These are phyloP conservation scores for Fomitopsis palustris DNA, from an alignment of 1,284 basidiomycete genomes.

Conservation along the genomic window DNA sequence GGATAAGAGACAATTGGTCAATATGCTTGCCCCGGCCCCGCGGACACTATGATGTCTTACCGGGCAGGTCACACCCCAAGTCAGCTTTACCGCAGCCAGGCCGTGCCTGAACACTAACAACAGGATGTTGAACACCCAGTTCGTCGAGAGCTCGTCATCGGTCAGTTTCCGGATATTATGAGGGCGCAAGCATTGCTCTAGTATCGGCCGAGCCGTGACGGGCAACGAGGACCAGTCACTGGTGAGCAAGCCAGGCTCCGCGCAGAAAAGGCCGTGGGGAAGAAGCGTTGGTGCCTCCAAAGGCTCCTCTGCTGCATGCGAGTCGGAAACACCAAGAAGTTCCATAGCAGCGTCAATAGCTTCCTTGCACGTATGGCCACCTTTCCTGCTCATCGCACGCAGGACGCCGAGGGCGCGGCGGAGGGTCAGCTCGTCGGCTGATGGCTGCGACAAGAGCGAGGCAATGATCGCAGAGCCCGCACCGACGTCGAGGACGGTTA, in stretches of 20 bases:
- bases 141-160: slow-evolving; percentile 49
- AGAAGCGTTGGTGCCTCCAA: slow-evolving; percentile 51
- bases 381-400: slow-evolving; percentile 51
- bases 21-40: not conserved
- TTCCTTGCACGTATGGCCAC: slow-evolving; percentile 44
- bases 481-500: slow-evolving; percentile 55
- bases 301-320: slow-evolving; percentile 15
- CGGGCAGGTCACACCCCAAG: slow-evolving; percentile 34
- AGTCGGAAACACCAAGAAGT: slow-evolving; percentile 34
- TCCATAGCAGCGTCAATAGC: slow-evolving; percentile 49
- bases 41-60: slow-evolving; percentile 31
- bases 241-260: slow-evolving; percentile 56
- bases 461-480: slow-evolving; percentile 55
- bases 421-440: slow-evolving; percentile 37
- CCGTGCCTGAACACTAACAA: slow-evolving; percentile 54
- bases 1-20: slow-evolving; percentile 9
- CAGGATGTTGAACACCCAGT: slow-evolving; percentile 51
- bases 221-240: slow-evolving; percentile 50
- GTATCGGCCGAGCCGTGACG: slow-evolving; percentile 42
- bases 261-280: slow-evolving; percentile 51
- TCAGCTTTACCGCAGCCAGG: slow-evolving; percentile 39
- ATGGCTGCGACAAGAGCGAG: slow-evolving; percentile 40
- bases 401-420: slow-evolving; percentile 44
- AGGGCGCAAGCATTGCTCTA: slow-evolving; percentile 47
- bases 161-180: slow-evolving; percentile 53